A percentile compares a stretch with the other conserved stretches of the same genome.
Conservation (phyloP, 371 early-diverging fungal species). For the Mucor irregularis region DNA sequence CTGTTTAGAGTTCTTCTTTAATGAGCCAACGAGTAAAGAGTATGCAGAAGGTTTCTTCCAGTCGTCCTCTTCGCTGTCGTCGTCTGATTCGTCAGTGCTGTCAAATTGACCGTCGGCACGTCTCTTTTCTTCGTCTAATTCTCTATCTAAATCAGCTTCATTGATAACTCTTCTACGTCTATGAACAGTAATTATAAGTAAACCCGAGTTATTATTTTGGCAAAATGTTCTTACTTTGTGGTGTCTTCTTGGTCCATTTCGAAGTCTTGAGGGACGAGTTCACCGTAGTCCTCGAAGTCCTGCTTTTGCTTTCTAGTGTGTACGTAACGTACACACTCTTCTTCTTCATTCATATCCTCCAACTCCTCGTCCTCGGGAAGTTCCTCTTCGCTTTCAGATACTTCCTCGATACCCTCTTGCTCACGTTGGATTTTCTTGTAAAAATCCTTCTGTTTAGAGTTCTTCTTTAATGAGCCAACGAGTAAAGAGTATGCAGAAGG, state of each 20-base stretch:
- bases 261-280: conserved; percentile 65
- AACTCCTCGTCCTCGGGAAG: conserved; percentile 37
- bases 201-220: neutral
- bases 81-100: conserved; percentile 23
- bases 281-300: conserved; percentile 70
- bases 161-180: conserved; percentile 50
- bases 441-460: conserved; percentile 45
- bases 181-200: neutral
- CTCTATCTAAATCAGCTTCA: conserved; percentile 54
- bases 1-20: conserved; percentile 50
- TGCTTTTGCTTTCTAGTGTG: conserved; percentile 55
- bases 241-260: conserved; percentile 31
- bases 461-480: conserved; percentile 45
- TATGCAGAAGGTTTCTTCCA: conserved; percentile 55
- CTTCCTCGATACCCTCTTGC: conserved; percentile 39
- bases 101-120: conserved; percentile 40
- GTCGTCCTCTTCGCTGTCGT: conserved; percentile 33
- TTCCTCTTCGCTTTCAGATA: conserved; percentile 30
- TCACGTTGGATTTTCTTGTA: conserved; percentile 45
- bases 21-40: conserved; percentile 39
- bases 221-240: conserved; percentile 19
- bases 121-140: conserved; percentile 40
- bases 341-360: conserved; percentile 26
- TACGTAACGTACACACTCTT: conserved; percentile 35
- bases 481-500: conserved; percentile 51